Evolutionary conservation across 83 land plant genomes (phyloP).

Genomic region (Picea abies): DNA sequence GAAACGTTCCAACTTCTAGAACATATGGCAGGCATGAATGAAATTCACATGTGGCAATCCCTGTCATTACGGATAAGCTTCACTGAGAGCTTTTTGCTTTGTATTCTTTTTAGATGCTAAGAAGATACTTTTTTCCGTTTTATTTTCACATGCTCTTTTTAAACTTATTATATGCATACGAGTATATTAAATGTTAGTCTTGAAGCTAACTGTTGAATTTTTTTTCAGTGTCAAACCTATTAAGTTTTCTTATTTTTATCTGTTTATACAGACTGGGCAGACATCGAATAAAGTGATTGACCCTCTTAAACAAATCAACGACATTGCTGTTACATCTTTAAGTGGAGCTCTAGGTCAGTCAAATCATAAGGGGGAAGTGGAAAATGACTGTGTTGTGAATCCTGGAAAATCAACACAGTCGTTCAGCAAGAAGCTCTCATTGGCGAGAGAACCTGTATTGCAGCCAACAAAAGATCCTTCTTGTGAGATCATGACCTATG

Average conservation of each 20-base stretch:
- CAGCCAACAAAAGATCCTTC: neutral
- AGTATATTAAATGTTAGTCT: neutral
- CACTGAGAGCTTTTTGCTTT: neutral
- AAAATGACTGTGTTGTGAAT: neutral
- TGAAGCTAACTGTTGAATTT: neutral
- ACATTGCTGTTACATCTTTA: neutral
- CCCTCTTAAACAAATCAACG: neutral
- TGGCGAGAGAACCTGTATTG: neutral
- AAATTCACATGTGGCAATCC: neutral
- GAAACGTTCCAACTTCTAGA: neutral
- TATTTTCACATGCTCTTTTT: neutral
- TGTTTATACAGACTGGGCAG: neutral
- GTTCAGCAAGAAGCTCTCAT: slow-evolving; percentile 10
- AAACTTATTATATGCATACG: neutral
- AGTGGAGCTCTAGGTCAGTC: neutral
- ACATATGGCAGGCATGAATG: neutral
- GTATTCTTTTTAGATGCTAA: neutral
- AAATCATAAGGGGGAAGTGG: neutral
- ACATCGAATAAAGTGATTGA: neutral
- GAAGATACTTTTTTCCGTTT: neutral
- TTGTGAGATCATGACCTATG: neutral
- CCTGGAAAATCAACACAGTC: slow-evolving; percentile 1
- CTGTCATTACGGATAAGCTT: neutral
- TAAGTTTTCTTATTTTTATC: neutral
- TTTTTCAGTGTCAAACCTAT: neutral